Conservation (phyloP, 331 rosid species). For the Acacia concinna region DNA sequence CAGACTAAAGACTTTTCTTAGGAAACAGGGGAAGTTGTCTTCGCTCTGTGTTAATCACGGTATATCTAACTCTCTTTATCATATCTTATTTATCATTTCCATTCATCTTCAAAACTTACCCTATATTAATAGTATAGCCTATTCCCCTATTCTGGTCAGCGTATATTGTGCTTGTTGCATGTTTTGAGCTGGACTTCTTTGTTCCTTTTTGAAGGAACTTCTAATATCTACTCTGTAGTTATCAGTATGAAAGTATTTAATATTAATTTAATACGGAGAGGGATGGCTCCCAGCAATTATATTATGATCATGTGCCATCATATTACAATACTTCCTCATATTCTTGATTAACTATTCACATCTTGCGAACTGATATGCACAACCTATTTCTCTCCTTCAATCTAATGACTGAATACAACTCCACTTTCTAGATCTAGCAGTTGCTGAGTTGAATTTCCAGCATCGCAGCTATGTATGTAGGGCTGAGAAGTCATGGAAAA, state of each 20-base stretch:
- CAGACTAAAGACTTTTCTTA: slow-evolving; percentile 63
- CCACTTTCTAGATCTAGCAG: slow-evolving; percentile 62
- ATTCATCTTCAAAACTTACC: not conserved
- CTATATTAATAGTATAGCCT: not conserved
- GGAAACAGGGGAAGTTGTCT: slow-evolving; percentile 73
- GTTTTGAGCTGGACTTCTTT: not conserved
- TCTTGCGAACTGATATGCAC: not conserved
- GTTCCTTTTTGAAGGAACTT: slow-evolving; percentile 11
- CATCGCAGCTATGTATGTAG: slow-evolving; percentile 50
- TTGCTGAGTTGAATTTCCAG: slow-evolving; percentile 73
- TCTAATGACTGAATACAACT: slow-evolving; percentile 2
- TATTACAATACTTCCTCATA: not conserved
- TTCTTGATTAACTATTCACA: not conserved
- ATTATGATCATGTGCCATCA: not conserved
- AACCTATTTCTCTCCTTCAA: not conserved
- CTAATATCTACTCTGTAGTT: not conserved
- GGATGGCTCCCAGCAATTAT: not conserved
- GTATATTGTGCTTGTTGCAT: not conserved
- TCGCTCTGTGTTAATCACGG: slow-evolving; percentile 66
- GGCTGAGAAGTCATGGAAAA: slow-evolving; percentile 86
- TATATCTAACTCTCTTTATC: slow-evolving; percentile 27
- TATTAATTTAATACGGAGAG: not conserved
- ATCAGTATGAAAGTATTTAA: not conserved
- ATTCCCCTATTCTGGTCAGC: slow-evolving; percentile 15
- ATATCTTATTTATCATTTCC: not conserved